These are phyloP conservation scores for Baudoinia panamericana DNA, from an alignment of 495 filamentous ascomycete genomes.

Conservation along the genomic window DNA sequence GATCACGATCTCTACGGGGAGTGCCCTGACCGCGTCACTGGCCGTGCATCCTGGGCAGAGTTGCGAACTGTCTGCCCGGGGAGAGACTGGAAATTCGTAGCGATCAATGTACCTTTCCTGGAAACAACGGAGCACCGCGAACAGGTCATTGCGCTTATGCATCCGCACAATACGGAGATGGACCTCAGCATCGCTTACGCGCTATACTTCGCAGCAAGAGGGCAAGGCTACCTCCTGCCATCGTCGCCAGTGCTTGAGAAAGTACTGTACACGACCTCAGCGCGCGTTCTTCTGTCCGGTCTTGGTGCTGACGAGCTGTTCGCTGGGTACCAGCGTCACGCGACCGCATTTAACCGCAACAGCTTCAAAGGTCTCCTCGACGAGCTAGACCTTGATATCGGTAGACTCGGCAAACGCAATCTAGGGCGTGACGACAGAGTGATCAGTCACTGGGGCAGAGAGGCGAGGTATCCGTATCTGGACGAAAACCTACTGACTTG, in stretches of 20 bases:
- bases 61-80: slow-evolving; percentile 56
- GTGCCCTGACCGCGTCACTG: slow-evolving; percentile 85
- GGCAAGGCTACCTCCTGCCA: slow-evolving; percentile 41
- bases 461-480: slow-evolving; percentile 82
- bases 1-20: slow-evolving; percentile 50
- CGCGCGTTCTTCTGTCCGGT: slow-evolving; percentile 78
- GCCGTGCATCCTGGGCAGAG: slow-evolving; percentile 60
- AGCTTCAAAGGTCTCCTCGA: slow-evolving; percentile 61
- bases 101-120: slow-evolving; percentile 72
- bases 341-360: slow-evolving; percentile 52
- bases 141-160: slow-evolving; percentile 60
- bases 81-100: slow-evolving; percentile 67
- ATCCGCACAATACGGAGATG: slow-evolving; percentile 96
- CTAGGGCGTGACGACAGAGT: slow-evolving; percentile 87
- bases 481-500: slow-evolving; percentile 77
- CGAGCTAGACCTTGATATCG: slow-evolving; percentile 77
- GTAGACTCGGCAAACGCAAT: slow-evolving; percentile 80
- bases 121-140: slow-evolving; percentile 59
- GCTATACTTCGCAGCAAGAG: slow-evolving; percentile 84
- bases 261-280: slow-evolving; percentile 49
- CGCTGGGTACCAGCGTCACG: slow-evolving; percentile 79
- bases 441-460: slow-evolving; percentile 78
- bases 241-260: slow-evolving; percentile 11
- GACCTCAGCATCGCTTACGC: slow-evolving; percentile 91
- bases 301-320: slow-evolving; percentile 95